phyloP scores from a whole-genome alignment of 2,329 filamentous ascomycete genomes.

The Stachybotrys elegans region DNA sequence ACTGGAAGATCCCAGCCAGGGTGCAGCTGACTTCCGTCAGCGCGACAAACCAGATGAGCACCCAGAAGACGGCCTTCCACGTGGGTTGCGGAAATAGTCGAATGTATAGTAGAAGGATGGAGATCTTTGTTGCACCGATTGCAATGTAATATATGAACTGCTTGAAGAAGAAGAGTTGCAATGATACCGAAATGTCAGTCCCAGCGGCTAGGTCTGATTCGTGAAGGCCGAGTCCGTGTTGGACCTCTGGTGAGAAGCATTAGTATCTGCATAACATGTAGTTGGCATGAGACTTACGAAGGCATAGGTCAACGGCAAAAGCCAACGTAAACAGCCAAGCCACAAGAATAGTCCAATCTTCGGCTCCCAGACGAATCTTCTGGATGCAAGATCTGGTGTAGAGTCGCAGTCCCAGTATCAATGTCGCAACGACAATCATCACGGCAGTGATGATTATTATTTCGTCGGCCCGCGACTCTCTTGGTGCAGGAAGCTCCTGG shows the following conservation, averaged over 20 bases:
- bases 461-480: not conserved
- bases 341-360: not conserved
- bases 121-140: constrained; percentile 33
- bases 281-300: not conserved
- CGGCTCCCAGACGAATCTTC: not conserved
- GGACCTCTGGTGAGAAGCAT: too few relatives aligned
- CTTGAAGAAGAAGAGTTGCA: constrained; percentile 16
- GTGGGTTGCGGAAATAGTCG: constrained; percentile 27
- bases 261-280: too few relatives aligned
- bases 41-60: constrained; percentile 26
- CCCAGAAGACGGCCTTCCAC: constrained; percentile 27
- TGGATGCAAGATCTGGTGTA: not conserved
- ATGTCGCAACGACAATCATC: not conserved
- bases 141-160: constrained; percentile 30
- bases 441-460: not conserved
- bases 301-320: not conserved
- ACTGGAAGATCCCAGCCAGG: constrained; percentile 36
- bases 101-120: constrained; percentile 33
- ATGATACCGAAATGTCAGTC: not conserved
- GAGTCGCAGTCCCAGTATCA: not conserved
- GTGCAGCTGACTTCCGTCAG: constrained; percentile 29
- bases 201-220: not conserved
- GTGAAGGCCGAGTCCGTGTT: not conserved
- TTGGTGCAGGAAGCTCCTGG: too few relatives aligned
- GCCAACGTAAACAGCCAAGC: not conserved